Percentiles rank a stretch among this genome's conserved stretches.
These are phyloP conservation scores for Uncinocarpus reesii DNA, from an alignment of 2,329 filamentous ascomycete genomes.

Conservation along the genomic window DNA sequence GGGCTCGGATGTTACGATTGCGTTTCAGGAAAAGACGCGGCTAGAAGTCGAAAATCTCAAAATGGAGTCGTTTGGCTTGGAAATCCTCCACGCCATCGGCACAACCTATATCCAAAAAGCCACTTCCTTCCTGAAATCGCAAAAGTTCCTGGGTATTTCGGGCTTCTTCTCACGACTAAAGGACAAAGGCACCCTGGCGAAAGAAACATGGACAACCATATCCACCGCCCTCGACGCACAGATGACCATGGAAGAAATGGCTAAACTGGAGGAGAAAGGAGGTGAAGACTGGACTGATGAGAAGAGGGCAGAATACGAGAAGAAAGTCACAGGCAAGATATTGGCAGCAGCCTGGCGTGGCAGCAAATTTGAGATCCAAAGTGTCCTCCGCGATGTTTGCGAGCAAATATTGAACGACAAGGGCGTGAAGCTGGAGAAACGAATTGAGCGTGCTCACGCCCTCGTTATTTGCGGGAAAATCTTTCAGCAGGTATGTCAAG, in stretches of 20 bases:
- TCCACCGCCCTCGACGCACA: slow-evolving; percentile 92
- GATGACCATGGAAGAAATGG: slow-evolving; percentile 99
- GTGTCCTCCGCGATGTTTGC: slow-evolving; percentile 87
- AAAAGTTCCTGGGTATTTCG: slow-evolving; percentile 92
- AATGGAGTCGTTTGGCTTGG: slow-evolving; percentile 96
- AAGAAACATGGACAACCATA: slow-evolving; percentile 98
- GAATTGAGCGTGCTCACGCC: slow-evolving; percentile 82
- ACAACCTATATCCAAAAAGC: slow-evolving; percentile 83
- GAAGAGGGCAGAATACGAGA: slow-evolving; percentile 90
- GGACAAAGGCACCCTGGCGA: slow-evolving; percentile 92
- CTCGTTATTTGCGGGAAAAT: slow-evolving; percentile 81
- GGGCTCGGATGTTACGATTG: slow-evolving; percentile 66
- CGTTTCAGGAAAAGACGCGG: slow-evolving; percentile 88
- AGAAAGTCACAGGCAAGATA: slow-evolving; percentile 93
- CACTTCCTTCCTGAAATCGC: slow-evolving; percentile 77
- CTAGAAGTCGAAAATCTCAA: slow-evolving; percentile 96
- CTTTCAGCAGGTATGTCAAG: slow-evolving; percentile 62
- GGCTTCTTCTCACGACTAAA: slow-evolving; percentile 91
- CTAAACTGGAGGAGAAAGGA: slow-evolving; percentile 82
- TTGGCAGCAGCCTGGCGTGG: slow-evolving; percentile 92
- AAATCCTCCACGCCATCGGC: slow-evolving; percentile 91
- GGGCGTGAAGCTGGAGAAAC: slow-evolving; percentile 70
- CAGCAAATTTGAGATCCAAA: slow-evolving; percentile 96
- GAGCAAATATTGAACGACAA: slow-evolving; percentile 73
- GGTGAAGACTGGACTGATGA: slow-evolving; percentile 98